Conservation (phyloP, 768 basidiomycete genomes). For the Paxillus involutus region DNA sequence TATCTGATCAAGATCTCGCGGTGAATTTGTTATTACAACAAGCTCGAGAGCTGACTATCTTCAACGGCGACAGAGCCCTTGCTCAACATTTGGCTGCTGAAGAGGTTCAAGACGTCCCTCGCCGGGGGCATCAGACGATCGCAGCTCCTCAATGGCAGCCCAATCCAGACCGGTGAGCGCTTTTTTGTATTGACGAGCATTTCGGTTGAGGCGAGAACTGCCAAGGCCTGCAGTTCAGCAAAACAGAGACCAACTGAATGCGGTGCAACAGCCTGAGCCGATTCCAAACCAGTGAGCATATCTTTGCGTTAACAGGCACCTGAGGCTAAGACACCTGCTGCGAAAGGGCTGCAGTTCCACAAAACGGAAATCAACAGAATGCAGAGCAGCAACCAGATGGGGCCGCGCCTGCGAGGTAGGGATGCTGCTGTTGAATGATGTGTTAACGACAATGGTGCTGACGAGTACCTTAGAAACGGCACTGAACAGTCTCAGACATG, state of each 20-base stretch:
- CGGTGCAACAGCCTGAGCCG: too few relatives aligned
- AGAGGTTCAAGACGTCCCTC: not conserved
- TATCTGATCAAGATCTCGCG: constrained; percentile 26
- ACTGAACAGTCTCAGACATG: constrained; percentile 6
- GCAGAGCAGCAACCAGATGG: not conserved
- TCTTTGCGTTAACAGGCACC: too few relatives aligned
- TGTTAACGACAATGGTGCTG: not conserved
- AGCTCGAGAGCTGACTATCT: constrained; percentile 11
- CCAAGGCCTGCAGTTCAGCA: not conserved
- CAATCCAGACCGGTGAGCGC: constrained; percentile 1
- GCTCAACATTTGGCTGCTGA: constrained; percentile 18
- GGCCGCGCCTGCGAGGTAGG: constrained; percentile 10
- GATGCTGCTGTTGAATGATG: not conserved
- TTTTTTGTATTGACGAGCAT: not conserved
- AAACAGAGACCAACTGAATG: too few relatives aligned
- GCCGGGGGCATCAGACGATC: not conserved
- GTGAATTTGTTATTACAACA: constrained; percentile 26
- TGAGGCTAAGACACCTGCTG: too few relatives aligned
- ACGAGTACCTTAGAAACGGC: not conserved
- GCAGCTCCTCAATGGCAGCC: not conserved
- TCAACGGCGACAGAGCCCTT: constrained; percentile 22
- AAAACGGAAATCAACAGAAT: not conserved
- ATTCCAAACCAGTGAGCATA: too few relatives aligned
- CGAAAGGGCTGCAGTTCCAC: not conserved
- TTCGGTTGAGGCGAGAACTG: not conserved